A percentile compares a stretch with the other conserved stretches of the same genome.
Conservation (phyloP, 345 rosid genomes). For the Physaria fendleri region DNA sequence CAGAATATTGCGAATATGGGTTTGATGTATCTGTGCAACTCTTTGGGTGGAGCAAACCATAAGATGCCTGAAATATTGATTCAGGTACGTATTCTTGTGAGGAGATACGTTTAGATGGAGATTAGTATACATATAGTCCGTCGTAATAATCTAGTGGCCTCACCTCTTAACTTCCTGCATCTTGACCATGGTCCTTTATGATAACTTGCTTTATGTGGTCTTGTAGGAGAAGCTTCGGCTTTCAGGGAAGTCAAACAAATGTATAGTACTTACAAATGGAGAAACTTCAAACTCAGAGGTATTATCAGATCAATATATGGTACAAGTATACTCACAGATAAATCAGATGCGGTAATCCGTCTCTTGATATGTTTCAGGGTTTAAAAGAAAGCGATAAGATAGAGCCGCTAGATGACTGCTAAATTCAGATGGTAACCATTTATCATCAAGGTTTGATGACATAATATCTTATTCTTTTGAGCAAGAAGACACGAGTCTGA, state of each 20-base stretch:
- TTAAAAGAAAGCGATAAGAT: slow-evolving; percentile 17
- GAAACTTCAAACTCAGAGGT: slow-evolving; percentile 48
- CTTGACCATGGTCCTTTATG: not conserved
- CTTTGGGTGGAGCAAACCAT: slow-evolving; percentile 35
- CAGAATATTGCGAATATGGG: slow-evolving; percentile 47
- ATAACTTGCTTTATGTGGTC: slow-evolving; percentile 9
- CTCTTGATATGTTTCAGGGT: slow-evolving; percentile 19
- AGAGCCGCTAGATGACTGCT: slow-evolving; percentile 12
- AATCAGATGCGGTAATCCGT: not conserved
- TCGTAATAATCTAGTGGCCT: not conserved
- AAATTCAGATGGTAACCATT: not conserved
- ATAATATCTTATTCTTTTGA: not conserved
- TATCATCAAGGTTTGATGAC: slow-evolving; percentile 12
- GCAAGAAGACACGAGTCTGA: not conserved
- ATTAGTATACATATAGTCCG: not conserved
- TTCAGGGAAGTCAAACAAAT: slow-evolving; percentile 42
- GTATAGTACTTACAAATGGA: slow-evolving; percentile 35
- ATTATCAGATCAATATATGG: not conserved
- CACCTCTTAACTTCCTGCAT: not conserved
- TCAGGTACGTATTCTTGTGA: slow-evolving; percentile 31
- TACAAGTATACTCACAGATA: not conserved
- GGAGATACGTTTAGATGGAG: not conserved
- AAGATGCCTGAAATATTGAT: slow-evolving; percentile 34
- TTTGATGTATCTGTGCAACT: slow-evolving; percentile 37
- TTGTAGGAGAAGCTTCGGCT: slow-evolving; percentile 65